Percentiles rank a stretch among this genome's conserved stretches.
These are phyloP conservation scores for Aureobasidium uvarum DNA, from an alignment of 2,329 filamentous ascomycete genomes.

Conservation along the genomic window DNA sequence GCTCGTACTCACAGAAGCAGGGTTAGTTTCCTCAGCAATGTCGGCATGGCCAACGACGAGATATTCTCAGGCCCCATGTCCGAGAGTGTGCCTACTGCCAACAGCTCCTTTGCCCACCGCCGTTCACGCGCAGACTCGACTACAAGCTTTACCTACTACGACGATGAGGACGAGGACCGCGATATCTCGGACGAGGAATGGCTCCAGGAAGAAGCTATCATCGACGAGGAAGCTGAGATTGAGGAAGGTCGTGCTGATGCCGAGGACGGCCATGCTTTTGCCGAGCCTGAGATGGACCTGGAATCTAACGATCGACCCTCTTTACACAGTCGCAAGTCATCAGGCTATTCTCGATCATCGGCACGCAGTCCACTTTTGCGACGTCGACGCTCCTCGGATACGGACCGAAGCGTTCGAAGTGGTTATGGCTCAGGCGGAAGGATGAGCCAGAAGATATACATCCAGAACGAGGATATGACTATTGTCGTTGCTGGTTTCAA, in stretches of 20 bases:
- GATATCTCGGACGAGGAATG: conserved; percentile 43
- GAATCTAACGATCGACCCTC: conserved; percentile 39
- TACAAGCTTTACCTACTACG: conserved; percentile 85
- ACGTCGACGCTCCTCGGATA: conserved; percentile 67
- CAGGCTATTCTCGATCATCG: conserved; percentile 48
- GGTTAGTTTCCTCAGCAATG: conserved; percentile 83
- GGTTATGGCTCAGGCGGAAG: conserved; percentile 60
- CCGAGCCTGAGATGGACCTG: conserved; percentile 47
- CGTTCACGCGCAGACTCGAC: conserved; percentile 77
- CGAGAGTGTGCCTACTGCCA: conserved; percentile 91
- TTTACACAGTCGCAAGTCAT: conserved; percentile 60
- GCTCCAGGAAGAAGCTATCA: conserved; percentile 51
- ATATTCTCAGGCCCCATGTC: conserved; percentile 90
- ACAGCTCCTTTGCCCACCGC: conserved; percentile 87
- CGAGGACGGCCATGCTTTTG: conserved; percentile 44
- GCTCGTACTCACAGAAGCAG: conserved; percentile 34
- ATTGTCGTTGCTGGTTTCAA: conserved; percentile 90
- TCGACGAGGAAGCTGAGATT: conserved; percentile 46
- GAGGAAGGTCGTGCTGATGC: conserved; percentile 40
- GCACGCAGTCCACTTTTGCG: conserved; percentile 63
- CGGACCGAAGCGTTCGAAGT: conserved; percentile 65
- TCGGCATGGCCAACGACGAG: conserved; percentile 99
- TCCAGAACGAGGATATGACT: conserved; percentile 88
- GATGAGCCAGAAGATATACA: conserved; percentile 85
- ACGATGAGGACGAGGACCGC: conserved; percentile 66